Evolutionary conservation across 164 flowering plant species (phyloP).

Genomic region (Cinnamomum chago): DNA sequence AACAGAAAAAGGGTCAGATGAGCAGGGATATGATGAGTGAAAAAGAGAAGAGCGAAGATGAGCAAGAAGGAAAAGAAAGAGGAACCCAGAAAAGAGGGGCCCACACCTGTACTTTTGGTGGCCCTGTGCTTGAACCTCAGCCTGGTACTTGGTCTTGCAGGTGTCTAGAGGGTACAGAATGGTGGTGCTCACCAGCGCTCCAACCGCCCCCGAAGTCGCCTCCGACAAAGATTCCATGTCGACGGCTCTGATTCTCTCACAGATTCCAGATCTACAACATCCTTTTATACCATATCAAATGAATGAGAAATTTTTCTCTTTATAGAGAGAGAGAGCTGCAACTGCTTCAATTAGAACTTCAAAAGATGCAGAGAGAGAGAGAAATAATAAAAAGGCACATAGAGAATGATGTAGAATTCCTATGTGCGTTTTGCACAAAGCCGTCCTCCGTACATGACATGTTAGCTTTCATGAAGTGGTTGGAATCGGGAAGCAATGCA

Average conservation of each 20-base stretch:
- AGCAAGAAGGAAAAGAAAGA: background rate
- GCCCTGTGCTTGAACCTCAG: constrained; percentile 33
- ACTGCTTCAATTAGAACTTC: background rate
- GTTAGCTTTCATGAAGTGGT: no score
- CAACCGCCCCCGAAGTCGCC: constrained; percentile 52
- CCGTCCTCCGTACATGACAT: no score
- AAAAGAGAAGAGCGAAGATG: background rate
- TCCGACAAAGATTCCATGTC: constrained; percentile 45
- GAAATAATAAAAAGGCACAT: background rate
- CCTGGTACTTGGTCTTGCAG: constrained; percentile 55
- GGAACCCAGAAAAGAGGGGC: background rate
- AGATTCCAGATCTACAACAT: no score
- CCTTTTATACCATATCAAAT: background rate
- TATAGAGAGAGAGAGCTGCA: background rate
- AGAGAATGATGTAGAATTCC: no score
- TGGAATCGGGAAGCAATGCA: no score
- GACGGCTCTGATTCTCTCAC: constrained; percentile 14
- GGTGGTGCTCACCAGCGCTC: constrained; percentile 50
- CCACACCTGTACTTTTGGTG: constrained; percentile 39
- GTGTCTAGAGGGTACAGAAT: constrained; percentile 50
- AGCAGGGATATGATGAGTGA: background rate
- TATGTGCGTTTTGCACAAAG: no score
- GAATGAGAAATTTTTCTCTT: background rate
- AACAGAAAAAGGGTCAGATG: background rate
- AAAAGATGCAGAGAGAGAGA: background rate